Evolutionary conservation across 2,329 filamentous ascomycete species (phyloP).

Genomic region (Pezicula rhizophila): DNA sequence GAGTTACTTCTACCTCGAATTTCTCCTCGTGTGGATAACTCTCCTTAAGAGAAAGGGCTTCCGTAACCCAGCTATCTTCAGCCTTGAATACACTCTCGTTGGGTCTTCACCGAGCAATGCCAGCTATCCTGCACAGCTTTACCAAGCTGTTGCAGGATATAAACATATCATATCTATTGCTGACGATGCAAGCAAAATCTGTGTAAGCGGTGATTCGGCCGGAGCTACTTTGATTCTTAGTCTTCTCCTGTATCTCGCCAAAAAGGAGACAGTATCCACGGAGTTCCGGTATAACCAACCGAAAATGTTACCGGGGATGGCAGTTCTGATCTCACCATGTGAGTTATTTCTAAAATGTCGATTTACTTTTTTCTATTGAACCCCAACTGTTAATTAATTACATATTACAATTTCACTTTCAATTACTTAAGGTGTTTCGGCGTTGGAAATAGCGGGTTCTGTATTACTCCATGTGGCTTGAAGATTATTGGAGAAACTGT

Average conservation of each 20-base stretch:
- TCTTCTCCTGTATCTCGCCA: conserved; percentile 60
- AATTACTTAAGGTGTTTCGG: no score
- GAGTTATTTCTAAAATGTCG: neutral
- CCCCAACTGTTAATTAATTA: no score
- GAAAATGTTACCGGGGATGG: conserved; percentile 45
- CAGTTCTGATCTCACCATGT: conserved; percentile 73
- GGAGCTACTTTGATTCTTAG: conserved; percentile 70
- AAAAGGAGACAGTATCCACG: neutral
- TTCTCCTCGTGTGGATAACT: conserved; percentile 65
- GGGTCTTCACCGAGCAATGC: conserved; percentile 54
- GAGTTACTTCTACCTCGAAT: conserved; percentile 78
- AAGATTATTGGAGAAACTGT: no score
- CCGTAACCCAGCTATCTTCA: conserved; percentile 70
- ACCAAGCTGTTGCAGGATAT: conserved; percentile 66
- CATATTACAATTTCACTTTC: no score
- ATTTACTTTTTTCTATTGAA: neutral
- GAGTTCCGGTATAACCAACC: conserved; percentile 11
- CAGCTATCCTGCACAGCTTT: conserved; percentile 66
- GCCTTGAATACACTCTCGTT: conserved; percentile 74
- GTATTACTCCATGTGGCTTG: no score
- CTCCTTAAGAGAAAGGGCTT: conserved; percentile 59
- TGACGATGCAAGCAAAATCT: conserved; percentile 52
- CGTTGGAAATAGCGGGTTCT: no score
- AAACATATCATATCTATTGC: conserved; percentile 58
- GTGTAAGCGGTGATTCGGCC: conserved; percentile 73